phyloP scores from a whole-genome alignment of 2,329 filamentous ascomycete genomes.

The Pseudogymnoascus sp. region DNA sequence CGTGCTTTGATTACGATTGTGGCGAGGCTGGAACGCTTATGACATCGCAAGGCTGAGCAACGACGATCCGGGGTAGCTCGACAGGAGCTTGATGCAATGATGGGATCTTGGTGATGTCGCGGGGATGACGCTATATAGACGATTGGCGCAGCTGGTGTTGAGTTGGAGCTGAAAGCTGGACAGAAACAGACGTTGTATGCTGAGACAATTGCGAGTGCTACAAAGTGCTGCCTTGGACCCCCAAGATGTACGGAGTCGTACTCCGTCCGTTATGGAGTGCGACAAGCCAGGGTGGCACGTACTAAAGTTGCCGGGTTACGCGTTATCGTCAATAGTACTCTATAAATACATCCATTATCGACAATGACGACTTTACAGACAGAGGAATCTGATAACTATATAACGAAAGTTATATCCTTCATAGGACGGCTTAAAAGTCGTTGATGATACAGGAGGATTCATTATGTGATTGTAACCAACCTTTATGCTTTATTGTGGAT shows the following conservation, averaged over 20 bases:
- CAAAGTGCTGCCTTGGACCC: background rate
- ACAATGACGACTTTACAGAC: background rate
- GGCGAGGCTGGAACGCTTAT: constrained; percentile 4
- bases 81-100: background rate
- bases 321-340: background rate
- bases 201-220: background rate
- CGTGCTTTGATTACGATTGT: background rate
- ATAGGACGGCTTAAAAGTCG: background rate
- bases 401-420: background rate
- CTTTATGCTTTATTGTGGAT: background rate
- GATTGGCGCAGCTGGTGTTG: background rate
- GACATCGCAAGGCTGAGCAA: constrained; percentile 4
- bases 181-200: background rate
- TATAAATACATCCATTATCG: background rate
- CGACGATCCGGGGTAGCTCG: constrained; percentile 2
- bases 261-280: background rate
- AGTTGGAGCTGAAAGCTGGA: background rate
- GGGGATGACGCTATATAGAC: background rate
- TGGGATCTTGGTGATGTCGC: background rate
- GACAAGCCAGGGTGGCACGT: background rate
- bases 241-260: background rate
- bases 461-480: background rate
- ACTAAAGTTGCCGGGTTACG: background rate
- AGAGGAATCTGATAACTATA: background rate
- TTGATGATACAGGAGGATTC: background rate